Percentiles rank a stretch among this genome's conserved stretches.
These are phyloP conservation scores for Aspergillus mulundensis DNA, from an alignment of 495 filamentous ascomycete species.

Conservation along the genomic window DNA sequence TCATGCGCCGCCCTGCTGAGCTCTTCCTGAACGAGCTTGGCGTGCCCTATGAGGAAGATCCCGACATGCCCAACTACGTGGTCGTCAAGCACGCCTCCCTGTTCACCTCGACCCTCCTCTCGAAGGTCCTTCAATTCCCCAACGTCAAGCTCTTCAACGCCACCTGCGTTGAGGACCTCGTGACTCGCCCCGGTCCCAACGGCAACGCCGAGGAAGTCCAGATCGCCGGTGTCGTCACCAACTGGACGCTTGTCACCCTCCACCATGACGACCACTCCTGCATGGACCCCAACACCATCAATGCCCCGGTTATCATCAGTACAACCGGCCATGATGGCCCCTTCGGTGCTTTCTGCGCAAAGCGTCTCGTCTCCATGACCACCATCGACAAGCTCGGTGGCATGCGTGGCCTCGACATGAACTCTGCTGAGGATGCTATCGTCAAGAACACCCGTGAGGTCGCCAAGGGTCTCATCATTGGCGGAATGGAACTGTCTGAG, in stretches of 20 bases:
- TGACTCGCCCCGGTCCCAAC: conserved; percentile 58
- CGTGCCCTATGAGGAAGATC: conserved; percentile 82
- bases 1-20: conserved; percentile 88
- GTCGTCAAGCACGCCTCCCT: conserved; percentile 91
- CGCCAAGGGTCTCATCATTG: conserved; percentile 80
- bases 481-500: conserved; percentile 89
- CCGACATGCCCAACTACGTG: conserved; percentile 76
- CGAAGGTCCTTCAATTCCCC: conserved; percentile 72
- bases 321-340: conserved; percentile 90
- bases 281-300: conserved; percentile 97
- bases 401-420: conserved; percentile 91
- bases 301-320: conserved; percentile 77
- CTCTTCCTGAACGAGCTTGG: conserved; percentile 74
- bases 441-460: conserved; percentile 86
- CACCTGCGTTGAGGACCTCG: conserved; percentile 84
- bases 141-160: conserved; percentile 97
- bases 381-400: conserved; percentile 76
- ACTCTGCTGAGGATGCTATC: conserved; percentile 82
- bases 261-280: conserved; percentile 90
- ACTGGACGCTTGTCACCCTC: conserved; percentile 88
- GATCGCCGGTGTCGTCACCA: conserved; percentile 85
- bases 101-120: conserved; percentile 81
- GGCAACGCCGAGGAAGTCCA: conserved; percentile 48
- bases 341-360: conserved; percentile 84
- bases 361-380: conserved; percentile 79